Conservation (phyloP, 345 rosid species). For the Moricandia arvensis region DNA sequence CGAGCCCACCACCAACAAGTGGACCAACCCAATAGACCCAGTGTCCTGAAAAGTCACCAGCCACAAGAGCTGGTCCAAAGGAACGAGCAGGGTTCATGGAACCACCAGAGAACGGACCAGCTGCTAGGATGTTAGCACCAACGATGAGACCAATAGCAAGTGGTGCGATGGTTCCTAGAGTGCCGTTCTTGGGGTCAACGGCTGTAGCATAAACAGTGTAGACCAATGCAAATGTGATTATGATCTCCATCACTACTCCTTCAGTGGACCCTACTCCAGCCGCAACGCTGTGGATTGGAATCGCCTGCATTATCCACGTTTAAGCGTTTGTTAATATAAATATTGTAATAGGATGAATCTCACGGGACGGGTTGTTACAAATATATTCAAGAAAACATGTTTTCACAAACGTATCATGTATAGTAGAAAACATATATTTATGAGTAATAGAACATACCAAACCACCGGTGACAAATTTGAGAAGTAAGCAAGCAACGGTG, state of each 20-base stretch:
- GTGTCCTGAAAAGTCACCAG: constrained; percentile 67
- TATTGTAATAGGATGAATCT: too few relatives aligned
- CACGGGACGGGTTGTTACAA: too few relatives aligned
- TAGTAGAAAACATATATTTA: not conserved
- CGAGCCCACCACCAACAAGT: constrained; percentile 81
- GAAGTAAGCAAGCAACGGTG: constrained; percentile 72
- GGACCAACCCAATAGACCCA: constrained; percentile 97
- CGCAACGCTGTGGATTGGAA: constrained; percentile 68
- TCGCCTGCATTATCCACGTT: constrained; percentile 41
- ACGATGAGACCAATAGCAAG: constrained; percentile 88
- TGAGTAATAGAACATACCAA: constrained; percentile 45
- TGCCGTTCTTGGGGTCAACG: constrained; percentile 85
- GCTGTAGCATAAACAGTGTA: constrained; percentile 92
- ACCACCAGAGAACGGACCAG: constrained; percentile 90
- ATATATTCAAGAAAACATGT: not conserved
- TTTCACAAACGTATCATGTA: not conserved
- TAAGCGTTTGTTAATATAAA: not conserved
- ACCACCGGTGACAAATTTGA: constrained; percentile 75
- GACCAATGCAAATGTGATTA: constrained; percentile 78
- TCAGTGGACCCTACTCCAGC: constrained; percentile 69
- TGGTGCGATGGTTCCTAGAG: constrained; percentile 79
- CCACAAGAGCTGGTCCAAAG: constrained; percentile 80
- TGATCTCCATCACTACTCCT: constrained; percentile 86
- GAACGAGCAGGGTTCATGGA: constrained; percentile 96
- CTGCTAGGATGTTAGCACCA: constrained; percentile 88